Conservation (phyloP, 768 basidiomycete species). For the Boletus subparvulus region DNA sequence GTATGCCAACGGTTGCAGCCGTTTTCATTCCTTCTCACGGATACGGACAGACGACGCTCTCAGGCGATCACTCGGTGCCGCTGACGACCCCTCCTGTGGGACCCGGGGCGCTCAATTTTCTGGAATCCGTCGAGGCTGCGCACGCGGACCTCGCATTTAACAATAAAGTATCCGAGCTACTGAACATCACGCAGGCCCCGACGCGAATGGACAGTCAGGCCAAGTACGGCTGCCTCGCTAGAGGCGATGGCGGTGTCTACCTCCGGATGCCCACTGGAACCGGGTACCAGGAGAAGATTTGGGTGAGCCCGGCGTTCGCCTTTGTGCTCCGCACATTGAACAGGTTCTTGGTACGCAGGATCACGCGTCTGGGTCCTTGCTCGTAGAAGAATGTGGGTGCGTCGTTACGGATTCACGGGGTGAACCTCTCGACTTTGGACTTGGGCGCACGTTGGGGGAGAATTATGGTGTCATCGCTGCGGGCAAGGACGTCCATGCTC, state of each 20-base stretch:
- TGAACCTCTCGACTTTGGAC: slow-evolving; percentile 74
- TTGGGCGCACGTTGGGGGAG: slow-evolving; percentile 80
- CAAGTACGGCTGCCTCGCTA: slow-evolving; percentile 84
- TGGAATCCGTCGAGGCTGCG: slow-evolving; percentile 90
- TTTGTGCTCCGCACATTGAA: too few relatives aligned
- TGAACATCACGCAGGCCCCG: slow-evolving; percentile 65
- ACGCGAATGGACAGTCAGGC: slow-evolving; percentile 95
- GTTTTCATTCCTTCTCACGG: neutral
- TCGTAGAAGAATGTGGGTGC: slow-evolving; percentile 89
- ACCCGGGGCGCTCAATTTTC: slow-evolving; percentile 56
- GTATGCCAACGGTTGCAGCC: slow-evolving; percentile 31
- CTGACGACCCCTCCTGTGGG: slow-evolving; percentile 49
- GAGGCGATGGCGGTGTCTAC: slow-evolving; percentile 85
- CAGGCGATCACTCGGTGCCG: slow-evolving; percentile 45
- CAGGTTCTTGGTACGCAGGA: slow-evolving; percentile 48
- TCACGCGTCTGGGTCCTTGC: slow-evolving; percentile 82
- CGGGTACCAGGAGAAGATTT: slow-evolving; percentile 93
- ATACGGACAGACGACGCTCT: slow-evolving; percentile 49
- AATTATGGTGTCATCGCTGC: slow-evolving; percentile 90
- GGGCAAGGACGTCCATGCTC: slow-evolving; percentile 64
- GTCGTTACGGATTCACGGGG: slow-evolving; percentile 85
- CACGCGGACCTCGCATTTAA: slow-evolving; percentile 92
- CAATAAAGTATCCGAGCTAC: slow-evolving; percentile 61
- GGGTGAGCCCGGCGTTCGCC: slow-evolving; percentile 50
- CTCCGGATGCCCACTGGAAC: slow-evolving; percentile 74